phyloP scores from a whole-genome alignment of 306 rosid species.

The Delonix regia region DNA sequence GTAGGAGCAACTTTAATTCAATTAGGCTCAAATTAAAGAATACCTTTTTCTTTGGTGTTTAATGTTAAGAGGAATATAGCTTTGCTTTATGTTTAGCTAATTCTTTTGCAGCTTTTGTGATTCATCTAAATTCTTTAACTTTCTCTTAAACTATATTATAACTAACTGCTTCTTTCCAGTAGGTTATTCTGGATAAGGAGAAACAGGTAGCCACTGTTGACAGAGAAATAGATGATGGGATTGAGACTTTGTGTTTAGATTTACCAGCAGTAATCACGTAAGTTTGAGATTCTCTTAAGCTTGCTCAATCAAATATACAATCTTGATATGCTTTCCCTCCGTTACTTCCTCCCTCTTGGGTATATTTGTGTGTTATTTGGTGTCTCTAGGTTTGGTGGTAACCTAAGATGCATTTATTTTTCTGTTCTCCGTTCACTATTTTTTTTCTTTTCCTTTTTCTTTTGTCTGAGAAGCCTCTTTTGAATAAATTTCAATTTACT shows the following conservation, averaged over 20 bases:
- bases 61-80: not conserved
- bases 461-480: too few species aligned
- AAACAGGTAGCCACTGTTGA: constrained; percentile 77
- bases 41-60: not conserved
- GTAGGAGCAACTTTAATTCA: not conserved
- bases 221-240: constrained; percentile 94
- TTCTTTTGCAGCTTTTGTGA: not conserved
- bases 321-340: constrained; percentile 8
- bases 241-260: constrained; percentile 75
- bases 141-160: constrained; percentile 27
- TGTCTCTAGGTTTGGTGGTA: too few species aligned
- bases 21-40: not conserved
- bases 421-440: not conserved
- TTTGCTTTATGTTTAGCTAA: not conserved
- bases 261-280: constrained; percentile 96
- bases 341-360: not conserved
- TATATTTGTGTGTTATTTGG: not conserved
- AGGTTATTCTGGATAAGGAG: constrained; percentile 94
- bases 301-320: not conserved
- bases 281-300: constrained; percentile 40
- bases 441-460: not conserved
- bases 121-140: not conserved
- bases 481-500: not conserved
- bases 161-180: constrained; percentile 61
- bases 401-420: not conserved